Base-by-base conservation (phyloP, 2,329 filamentous ascomycete species). In the Aspergillus latus region DNA sequence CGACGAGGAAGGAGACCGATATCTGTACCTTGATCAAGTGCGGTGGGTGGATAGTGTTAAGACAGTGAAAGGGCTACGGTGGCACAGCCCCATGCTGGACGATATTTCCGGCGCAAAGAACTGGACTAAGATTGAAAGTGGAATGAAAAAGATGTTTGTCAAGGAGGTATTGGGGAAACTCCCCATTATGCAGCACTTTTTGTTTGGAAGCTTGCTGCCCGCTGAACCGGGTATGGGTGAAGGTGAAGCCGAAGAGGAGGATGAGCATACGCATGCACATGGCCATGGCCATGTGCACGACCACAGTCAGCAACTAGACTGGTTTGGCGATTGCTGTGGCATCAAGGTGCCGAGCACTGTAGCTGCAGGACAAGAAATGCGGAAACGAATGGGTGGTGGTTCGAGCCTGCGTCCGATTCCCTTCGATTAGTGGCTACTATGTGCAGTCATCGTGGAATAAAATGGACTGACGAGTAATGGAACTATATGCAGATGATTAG, bases 11-110 rank as follows among this genome's bases (percentile, higher is more conserved):
- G 84, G 85, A 11, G 78, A 82, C 54, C 90, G 96, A 54, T 99
- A 88, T 68, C 78, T 99, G 56, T 99, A 99, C 67, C 84, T 99
- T 0, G 89, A 92, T 51, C 94, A 97, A 74, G 90, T 99, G 28
- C 83, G 84, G 50, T 99, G 96, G 75, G 93, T 99, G 56, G 97
- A 97, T 75, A 90, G 87, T 64, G 95, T 96, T 57, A 99, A 99
- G 80, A 96, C 91, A 1, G 92, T 97, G 56, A 91, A 95, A 68
- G 93, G 92, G 1, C 78, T 99, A 59, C 84, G 94, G 44, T 99
- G 94, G 94, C 95, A 99, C 68, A 92, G 88, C 62, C 94, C 95
- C 3, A 97, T 99, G 95, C 84, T 99, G 15, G 94, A 99, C 70
- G 94, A 99, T 72, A 99, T 99, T 62, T 94, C 89, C 3, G 87